Percentiles rank a stretch among this genome's conserved stretches.
These are phyloP conservation scores for Termitomyces bulborhizus DNA, from an alignment of 768 basidiomycete genomes.

Conservation along the genomic window DNA sequence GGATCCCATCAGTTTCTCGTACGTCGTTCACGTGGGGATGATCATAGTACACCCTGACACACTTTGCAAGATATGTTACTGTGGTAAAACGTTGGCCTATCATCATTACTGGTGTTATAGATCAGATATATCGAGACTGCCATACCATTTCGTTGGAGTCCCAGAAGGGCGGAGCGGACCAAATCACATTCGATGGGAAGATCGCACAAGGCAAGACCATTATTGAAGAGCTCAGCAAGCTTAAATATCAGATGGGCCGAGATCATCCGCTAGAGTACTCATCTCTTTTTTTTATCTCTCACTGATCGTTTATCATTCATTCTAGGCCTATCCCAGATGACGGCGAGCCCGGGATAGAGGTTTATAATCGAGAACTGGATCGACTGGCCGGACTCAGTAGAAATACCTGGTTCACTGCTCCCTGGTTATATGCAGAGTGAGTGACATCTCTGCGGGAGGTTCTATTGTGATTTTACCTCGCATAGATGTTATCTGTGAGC, in stretches of 20 bases:
- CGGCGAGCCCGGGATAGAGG: conserved; percentile 57
- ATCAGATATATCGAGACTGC: conserved; percentile 64
- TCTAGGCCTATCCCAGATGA: conserved; percentile 67
- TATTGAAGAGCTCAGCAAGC: conserved; percentile 63
- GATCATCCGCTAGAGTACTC: conserved; percentile 60
- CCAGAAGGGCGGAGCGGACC: conserved; percentile 18
- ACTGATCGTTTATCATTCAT: not conserved
- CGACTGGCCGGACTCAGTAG: conserved; percentile 37
- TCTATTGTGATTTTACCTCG: not conserved
- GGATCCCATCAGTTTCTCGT: conserved; percentile 55
- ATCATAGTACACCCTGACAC: not conserved
- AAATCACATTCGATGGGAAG: conserved; percentile 28
- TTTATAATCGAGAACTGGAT: conserved; percentile 75
- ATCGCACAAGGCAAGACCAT: conserved; percentile 74
- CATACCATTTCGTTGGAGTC: conserved; percentile 49
- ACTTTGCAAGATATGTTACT: conserved; percentile 60
- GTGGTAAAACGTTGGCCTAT: conserved; percentile 77
- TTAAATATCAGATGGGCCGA: conserved; percentile 88
- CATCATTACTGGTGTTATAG: conserved; percentile 78
- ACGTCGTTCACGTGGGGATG: conserved; percentile 18
- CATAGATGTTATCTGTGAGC: conserved; percentile 69
- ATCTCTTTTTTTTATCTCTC: not conserved
- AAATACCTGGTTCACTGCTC: conserved; percentile 85
- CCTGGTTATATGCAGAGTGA: conserved; percentile 96
- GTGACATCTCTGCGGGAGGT: conserved; percentile 20